Evolutionary conservation across 306 rosid species (phyloP).

Genomic region (Quercus agrifolia): DNA sequence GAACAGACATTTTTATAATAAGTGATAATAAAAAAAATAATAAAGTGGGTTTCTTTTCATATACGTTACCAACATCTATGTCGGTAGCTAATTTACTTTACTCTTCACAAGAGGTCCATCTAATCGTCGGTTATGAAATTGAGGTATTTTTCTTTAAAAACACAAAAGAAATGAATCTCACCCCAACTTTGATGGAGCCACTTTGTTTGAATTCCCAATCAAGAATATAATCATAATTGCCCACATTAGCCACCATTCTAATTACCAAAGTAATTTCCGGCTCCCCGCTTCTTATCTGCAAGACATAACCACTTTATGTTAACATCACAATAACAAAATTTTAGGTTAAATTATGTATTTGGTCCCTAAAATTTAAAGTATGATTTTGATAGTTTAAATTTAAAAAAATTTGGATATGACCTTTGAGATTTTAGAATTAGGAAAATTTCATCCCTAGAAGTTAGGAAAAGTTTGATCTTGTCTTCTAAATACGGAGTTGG

Average conservation of each 20-base stretch:
- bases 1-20: no score
- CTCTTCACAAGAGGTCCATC: neutral
- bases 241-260: slow-evolving; percentile 85
- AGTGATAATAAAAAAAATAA: no score
- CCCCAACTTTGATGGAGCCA: slow-evolving; percentile 87
- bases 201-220: slow-evolving; percentile 81
- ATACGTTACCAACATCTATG: no score
- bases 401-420: no score
- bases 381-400: no score
- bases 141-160: neutral
- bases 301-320: neutral
- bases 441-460: no score
- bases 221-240: slow-evolving; percentile 87
- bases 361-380: no score
- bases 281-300: slow-evolving; percentile 76
- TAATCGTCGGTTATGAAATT: neutral
- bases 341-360: neutral
- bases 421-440: no score
- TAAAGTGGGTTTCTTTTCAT: no score
- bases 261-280: slow-evolving; percentile 62
- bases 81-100: neutral
- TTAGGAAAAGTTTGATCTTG: no score
- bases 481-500: no score
- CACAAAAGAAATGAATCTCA: slow-evolving; percentile 17
- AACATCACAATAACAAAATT: neutral